Evolutionary conservation across 768 basidiomycete genomes (phyloP).

Genomic region (Lentinula guzmanii): DNA sequence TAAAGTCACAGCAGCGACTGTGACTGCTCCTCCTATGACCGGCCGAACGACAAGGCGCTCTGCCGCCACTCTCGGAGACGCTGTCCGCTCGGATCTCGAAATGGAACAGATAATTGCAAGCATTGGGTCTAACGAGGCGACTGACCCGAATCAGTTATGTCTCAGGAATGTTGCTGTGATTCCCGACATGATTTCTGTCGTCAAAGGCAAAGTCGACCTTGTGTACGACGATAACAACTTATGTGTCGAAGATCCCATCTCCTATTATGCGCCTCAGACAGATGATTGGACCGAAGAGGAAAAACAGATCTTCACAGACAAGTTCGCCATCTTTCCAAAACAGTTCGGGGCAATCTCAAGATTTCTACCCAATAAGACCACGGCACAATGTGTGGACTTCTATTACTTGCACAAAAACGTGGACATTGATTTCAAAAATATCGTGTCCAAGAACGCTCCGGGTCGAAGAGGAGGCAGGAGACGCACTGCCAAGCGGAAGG

Average conservation of each 20-base stretch:
- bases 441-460: constrained; percentile 59
- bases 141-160: constrained; percentile 89
- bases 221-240: constrained; percentile 84
- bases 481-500: constrained; percentile 67
- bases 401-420: constrained; percentile 95
- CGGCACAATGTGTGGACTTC: constrained; percentile 84
- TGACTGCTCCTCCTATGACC: constrained; percentile 10
- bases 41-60: constrained; percentile 71
- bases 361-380: constrained; percentile 75
- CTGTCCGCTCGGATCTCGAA: constrained; percentile 91
- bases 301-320: constrained; percentile 68
- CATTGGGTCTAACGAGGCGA: constrained; percentile 85
- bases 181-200: constrained; percentile 85
- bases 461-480: constrained; percentile 60
- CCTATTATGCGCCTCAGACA: constrained; percentile 68
- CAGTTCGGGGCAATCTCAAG: constrained; percentile 93
- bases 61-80: constrained; percentile 70
- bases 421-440: constrained; percentile 77
- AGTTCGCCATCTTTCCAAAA: constrained; percentile 83
- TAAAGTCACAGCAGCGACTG: constrained; percentile 26
- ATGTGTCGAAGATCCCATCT: constrained; percentile 65
- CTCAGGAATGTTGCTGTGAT: constrained; percentile 78
- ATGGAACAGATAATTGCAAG: constrained; percentile 98
- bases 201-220: constrained; percentile 52
- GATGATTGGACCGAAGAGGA: constrained; percentile 90